Percentiles rank a stretch among this genome's conserved stretches.
Conservation (phyloP, 140 eudicot species). For the Anethum foeniculum region DNA sequence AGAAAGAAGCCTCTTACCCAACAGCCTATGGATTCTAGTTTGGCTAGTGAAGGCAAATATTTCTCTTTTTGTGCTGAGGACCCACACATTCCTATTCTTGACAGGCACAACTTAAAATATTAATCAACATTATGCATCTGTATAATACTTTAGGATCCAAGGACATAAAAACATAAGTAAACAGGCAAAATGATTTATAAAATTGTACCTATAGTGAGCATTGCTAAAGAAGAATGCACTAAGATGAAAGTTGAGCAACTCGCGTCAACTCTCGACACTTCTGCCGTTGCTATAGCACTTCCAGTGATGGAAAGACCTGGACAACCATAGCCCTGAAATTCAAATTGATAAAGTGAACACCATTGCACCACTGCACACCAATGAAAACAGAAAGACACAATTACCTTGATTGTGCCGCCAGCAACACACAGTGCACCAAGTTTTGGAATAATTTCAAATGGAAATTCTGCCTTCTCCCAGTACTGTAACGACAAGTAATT, state of each 20-base stretch:
- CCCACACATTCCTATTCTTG: constrained; percentile 70
- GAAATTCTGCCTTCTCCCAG: constrained; percentile 99
- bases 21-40: constrained; percentile 65
- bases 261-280: constrained; percentile 92
- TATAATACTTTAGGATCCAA: not conserved
- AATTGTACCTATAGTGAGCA: constrained; percentile 85
- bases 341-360: constrained; percentile 9
- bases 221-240: constrained; percentile 95
- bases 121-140: constrained; percentile 7
- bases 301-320: constrained; percentile 85
- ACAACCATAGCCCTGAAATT: constrained; percentile 82
- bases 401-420: constrained; percentile 94
- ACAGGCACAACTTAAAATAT: constrained; percentile 19
- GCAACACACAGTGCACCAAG: constrained; percentile 73
- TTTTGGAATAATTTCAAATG: constrained; percentile 83
- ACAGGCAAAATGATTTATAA: constrained; percentile 4
- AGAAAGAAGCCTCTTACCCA: constrained; percentile 53
- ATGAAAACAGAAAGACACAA: constrained; percentile 6
- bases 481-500: constrained; percentile 45
- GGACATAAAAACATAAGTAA: not conserved
- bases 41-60: constrained; percentile 82
- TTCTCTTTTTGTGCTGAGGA: constrained; percentile 82
- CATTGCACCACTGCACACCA: not conserved
- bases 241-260: constrained; percentile 90
- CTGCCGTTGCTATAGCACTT: constrained; percentile 79